A percentile compares a stretch with the other conserved stretches of the same genome.
phyloP scores from a whole-genome alignment of 352 stramenopile genomes.

The Phytophthora syringae region DNA sequence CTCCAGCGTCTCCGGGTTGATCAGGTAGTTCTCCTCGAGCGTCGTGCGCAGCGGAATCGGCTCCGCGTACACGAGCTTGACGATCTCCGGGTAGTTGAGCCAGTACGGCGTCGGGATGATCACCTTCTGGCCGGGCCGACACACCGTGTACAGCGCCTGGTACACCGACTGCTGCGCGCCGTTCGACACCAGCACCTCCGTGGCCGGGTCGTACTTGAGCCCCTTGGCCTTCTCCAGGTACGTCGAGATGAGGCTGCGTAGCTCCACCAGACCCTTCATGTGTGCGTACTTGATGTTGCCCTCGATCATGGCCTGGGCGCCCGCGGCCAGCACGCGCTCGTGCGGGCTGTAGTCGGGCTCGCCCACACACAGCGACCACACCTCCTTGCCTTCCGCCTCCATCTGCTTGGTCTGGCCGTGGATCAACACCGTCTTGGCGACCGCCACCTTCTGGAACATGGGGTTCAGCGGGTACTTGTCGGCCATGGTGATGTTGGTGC shows the following conservation, averaged over 20 bases:
- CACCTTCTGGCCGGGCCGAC: constrained; percentile 92
- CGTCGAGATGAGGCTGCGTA: constrained; percentile 86
- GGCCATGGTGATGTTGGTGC: constrained; percentile 28
- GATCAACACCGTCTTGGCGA: constrained; percentile 94
- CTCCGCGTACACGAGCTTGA: constrained; percentile 87
- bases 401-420: constrained; percentile 95
- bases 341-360: constrained; percentile 95
- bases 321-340: constrained; percentile 85
- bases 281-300: constrained; percentile 94
- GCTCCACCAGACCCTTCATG: constrained; percentile 86
- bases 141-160: constrained; percentile 93
- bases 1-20: constrained; percentile 86
- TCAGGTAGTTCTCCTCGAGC: constrained; percentile 91
- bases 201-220: constrained; percentile 83
- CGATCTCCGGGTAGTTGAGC: constrained; percentile 97
- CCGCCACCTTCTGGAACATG: constrained; percentile 84
- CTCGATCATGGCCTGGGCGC: constrained; percentile 49
- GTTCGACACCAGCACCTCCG: constrained; percentile 96
- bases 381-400: constrained; percentile 88
- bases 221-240: constrained; percentile 91
- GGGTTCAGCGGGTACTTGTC: constrained; percentile 78
- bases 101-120: constrained; percentile 97
- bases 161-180: constrained; percentile 96
- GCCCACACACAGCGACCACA: constrained; percentile 90
- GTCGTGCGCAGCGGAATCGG: constrained; percentile 93